Base-by-base conservation (phyloP, 2,329 filamentous ascomycete genomes). In the Paecilomyces formosus region DNA sequence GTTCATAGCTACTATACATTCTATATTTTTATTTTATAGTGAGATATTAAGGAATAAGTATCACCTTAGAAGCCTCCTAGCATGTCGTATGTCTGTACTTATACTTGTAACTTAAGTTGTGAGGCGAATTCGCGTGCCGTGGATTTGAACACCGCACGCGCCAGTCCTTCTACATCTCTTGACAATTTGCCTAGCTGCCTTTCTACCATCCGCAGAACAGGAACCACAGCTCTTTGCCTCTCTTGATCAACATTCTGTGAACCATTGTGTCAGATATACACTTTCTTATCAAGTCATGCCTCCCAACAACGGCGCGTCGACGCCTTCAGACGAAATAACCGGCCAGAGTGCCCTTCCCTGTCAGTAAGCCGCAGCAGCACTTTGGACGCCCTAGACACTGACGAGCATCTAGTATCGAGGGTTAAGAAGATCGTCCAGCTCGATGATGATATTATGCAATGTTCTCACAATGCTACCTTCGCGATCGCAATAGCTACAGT, bases 391-490 rank as follows among this genome's bases (percentile, higher is more conserved):
- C 26, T 15, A 26, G 33, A 35, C 21, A 55, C 64, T 70, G 55
- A 65, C 63, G 57, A n/a, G 55, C 13, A 18, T 53, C 49, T 67
- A 97, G 94, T 97, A 58, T 90, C 94, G 18, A 86, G 94, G 68
- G 90, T 99, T 60, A 97, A 97, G 78, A 96, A 96, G 78, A 96
- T 99, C 71, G 90, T 99, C 61, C 84, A 86, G 54, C 84, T 91
- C 59, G 94, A 99, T 74, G 86, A 90, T 51, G 93, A 97, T 62
- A 89, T 96, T 62, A 81, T 80, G 62, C 85, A 89, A 71, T 96
- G 91, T 74, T 96, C 92, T 53, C 96, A 92, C 74, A 96, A 96
- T 70, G 93, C 93, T 57, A 89, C 92, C 21, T 97, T 97, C 73
- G 87, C 93, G 58, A 95, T 97, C 68, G 92, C 93, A 1, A 82